Conservation (phyloP, 2,329 filamentous ascomycete species). For the Macrophomina phaseolina region DNA sequence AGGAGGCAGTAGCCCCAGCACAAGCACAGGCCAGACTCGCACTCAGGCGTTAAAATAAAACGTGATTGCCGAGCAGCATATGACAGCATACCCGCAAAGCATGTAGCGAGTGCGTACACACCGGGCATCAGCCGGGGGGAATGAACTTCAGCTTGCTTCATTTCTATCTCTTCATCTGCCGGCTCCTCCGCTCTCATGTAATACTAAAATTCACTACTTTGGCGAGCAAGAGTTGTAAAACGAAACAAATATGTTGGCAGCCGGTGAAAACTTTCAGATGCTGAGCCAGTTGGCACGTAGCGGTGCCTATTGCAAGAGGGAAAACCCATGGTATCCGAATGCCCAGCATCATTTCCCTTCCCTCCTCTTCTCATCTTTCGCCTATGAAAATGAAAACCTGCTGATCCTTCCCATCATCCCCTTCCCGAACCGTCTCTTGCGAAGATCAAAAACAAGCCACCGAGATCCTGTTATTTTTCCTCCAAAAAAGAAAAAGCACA, state of each 20-base stretch:
- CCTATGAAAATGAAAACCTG: conserved; percentile 14
- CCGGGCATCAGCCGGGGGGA: neutral
- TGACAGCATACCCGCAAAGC: neutral
- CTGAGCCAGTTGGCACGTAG: conserved; percentile 8
- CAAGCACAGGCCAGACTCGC: neutral
- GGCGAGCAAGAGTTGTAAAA: conserved; percentile 17
- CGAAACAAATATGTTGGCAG: conserved; percentile 19
- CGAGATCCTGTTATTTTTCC: conserved; percentile 15
- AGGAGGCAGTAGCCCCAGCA: neutral
- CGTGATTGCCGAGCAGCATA: neutral
- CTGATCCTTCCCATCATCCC: conserved; percentile 14
- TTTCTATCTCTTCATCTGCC: conserved; percentile 13
- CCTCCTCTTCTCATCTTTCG: conserved; percentile 1
- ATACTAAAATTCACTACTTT: conserved; percentile 25
- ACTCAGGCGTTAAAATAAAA: neutral
- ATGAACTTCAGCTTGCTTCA: conserved; percentile 26
- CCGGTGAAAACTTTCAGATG: neutral
- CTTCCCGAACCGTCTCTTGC: conserved; percentile 8
- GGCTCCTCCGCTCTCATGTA: neutral
- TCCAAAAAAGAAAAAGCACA: conserved; percentile 10
- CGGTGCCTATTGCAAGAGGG: conserved; percentile 3
- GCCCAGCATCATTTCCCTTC: conserved; percentile 19
- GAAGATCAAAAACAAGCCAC: conserved; percentile 3
- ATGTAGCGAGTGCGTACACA: neutral
- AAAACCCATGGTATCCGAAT: conserved; percentile 23